phyloP scores from a whole-genome alignment of 116 monocot genomes.

The Phalaenopsis hybrid region DNA sequence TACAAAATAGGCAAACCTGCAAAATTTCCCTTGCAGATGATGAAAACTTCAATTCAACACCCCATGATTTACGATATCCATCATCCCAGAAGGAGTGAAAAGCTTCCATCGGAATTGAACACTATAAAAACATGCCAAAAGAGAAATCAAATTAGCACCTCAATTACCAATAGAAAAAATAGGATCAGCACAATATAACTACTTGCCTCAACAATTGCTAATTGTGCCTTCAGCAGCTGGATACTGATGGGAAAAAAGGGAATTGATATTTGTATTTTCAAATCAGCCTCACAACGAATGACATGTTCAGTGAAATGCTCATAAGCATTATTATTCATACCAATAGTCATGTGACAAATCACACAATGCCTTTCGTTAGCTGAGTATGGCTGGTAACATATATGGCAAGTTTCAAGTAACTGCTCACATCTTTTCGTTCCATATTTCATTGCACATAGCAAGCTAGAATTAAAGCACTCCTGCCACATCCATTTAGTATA shows the following conservation, averaged over 20 bases:
- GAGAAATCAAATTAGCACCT: not conserved
- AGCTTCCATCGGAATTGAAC: slow-evolving; percentile 71
- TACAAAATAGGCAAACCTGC: slow-evolving; percentile 37
- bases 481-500: slow-evolving; percentile 74
- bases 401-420: slow-evolving; percentile 44
- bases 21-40: slow-evolving; percentile 67
- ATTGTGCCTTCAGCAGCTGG: slow-evolving; percentile 54
- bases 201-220: slow-evolving; percentile 63
- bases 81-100: slow-evolving; percentile 78
- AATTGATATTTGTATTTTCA: slow-evolving; percentile 29
- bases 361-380: slow-evolving; percentile 71
- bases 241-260: slow-evolving; percentile 42
- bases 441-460: slow-evolving; percentile 60
- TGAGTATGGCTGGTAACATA: slow-evolving; percentile 54
- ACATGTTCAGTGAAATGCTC: slow-evolving; percentile 48
- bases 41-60: slow-evolving; percentile 57
- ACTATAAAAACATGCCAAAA: slow-evolving; percentile 29
- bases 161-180: not conserved
- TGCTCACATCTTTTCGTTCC: slow-evolving; percentile 69
- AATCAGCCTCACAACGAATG: slow-evolving; percentile 47
- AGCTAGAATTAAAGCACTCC: slow-evolving; percentile 40
- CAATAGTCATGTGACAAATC: slow-evolving; percentile 68
- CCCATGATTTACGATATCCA: slow-evolving; percentile 73
- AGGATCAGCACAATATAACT: not conserved
- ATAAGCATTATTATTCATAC: slow-evolving; percentile 33